A percentile compares a stretch with the other conserved stretches of the same genome.
Conservation (phyloP, 169 alveolate genomes). For the Plasmodium blacklocki region DNA sequence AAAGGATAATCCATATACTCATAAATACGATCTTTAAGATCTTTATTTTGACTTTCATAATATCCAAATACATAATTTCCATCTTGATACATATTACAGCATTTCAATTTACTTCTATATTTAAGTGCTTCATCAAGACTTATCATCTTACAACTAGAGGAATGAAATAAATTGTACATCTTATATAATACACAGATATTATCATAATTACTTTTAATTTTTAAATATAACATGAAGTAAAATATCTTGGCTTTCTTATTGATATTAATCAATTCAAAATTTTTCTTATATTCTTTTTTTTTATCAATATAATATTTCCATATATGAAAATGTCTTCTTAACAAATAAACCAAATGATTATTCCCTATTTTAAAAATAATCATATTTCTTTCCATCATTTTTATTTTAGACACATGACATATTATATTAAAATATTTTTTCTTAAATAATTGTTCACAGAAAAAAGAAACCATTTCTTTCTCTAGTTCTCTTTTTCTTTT, state of each 20-base stretch:
- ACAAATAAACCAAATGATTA: neutral
- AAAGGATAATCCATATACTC: neutral
- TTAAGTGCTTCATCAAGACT: slow-evolving; percentile 2
- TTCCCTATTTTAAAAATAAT: neutral
- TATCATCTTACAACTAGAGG: neutral
- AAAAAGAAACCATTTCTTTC: neutral
- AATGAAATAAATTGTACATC: slow-evolving; percentile 4
- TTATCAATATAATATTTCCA: slow-evolving; percentile 17
- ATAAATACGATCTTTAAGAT: neutral
- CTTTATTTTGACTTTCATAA: too few relatives aligned
- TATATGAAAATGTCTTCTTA: neutral
- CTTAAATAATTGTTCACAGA: slow-evolving; percentile 4
- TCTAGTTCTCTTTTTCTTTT: slow-evolving; percentile 22
- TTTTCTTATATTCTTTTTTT: slow-evolving; percentile 20
- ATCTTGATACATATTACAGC: neutral
- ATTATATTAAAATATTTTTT: slow-evolving; percentile 20
- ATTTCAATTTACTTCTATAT: neutral
- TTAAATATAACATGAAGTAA: slow-evolving; percentile 5
- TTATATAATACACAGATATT: slow-evolving; percentile 11
- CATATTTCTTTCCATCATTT: neutral
- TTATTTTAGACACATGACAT: neutral
- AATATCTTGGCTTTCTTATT: slow-evolving; percentile 31
- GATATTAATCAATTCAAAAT: slow-evolving; percentile 6
- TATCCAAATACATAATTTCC: neutral
- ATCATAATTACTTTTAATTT: slow-evolving; percentile 9